Base-by-base conservation (phyloP, 2,329 filamentous ascomycete species). In the Harringtonia lauricola region DNA sequence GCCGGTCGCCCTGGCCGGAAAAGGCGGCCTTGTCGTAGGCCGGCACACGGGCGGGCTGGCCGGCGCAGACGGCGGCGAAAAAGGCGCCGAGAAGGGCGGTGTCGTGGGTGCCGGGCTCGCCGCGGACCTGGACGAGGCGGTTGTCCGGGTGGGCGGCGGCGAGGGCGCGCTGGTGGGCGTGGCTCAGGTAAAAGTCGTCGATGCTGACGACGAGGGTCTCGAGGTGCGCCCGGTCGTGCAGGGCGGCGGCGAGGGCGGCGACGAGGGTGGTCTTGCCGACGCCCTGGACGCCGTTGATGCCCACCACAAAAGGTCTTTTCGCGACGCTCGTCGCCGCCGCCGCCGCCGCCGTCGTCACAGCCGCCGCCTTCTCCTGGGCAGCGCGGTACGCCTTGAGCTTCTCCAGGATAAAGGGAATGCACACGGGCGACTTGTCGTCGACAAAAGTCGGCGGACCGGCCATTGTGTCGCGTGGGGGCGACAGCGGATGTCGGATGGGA, bases 231-330 rank as follows among this genome's bases (percentile, higher is more conserved):
- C 24, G 19, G 21, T 26, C 2, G 38, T 73, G 68, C 31, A 90
- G 74, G 14, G 73, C 76, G 18, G 68, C 59, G 51, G 78, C 72
- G 36, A 94, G 73, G 5, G 74, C 70, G 31, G 71, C 71, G 31
- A 89, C 88, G 55, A 95, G 74, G 13, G 89, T 94, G 4, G 89
- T 94, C 67, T 96, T 95, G 52, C 90, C 90, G 31, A 86, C 83
- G 48, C 90, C 90, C 64, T 95, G 90, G 24, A 95, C 79, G 48
- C 89, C 90, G 55, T 94, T 94, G 55, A 96, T 74, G 38, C 88
- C 90, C 49, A 95, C 72, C 59, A 95, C 78, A 61, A 95, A 85
- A 24, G 88, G 87, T 18, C 72, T 33, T 5, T 18, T 12, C 2
- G 31, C 17, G 29, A 15, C 26, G 4, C 41, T n/a, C 17, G 41